Evolutionary conservation across 192 early-diverging fungal species (phyloP), one percentile per base, ranked within the genome.

Genomic region (Backusella psychrophila): DNA sequence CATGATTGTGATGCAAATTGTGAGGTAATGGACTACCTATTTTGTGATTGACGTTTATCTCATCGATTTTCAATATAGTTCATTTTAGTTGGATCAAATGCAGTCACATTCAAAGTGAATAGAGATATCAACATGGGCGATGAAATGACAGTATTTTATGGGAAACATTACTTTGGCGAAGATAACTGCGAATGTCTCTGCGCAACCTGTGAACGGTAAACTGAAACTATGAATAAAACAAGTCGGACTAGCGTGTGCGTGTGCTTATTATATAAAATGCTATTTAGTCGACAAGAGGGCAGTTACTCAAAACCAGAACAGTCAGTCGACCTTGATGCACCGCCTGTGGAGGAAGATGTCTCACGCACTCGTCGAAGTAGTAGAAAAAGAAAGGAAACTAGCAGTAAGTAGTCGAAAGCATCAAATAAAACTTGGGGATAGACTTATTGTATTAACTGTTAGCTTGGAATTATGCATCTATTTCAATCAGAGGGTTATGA

Each of bases 1-100:
- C 89, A 91, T 74, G 89, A 91, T 41, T 91, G 89, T 73, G 79
- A 88, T 53, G 79, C 89, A 5, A 91, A 91, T 53, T 78, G 79
- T 44, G 77, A 81, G 74, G 84, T 85, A 81, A 35, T 36, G 21
- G 66, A 9, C 31, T 19, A 6, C 33, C 33, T 33, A 29, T 33
- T 33, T 2, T 33, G 1, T 33, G 31, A 33, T 33, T 33, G 31
- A 33, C 31, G 31, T 33, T 33, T 33, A 33, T 33, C 31, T 33
- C 1, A 53, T 39, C 1, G 1, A 39, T 39, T 11, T 39, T 6
- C 6, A 12, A 39, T 2, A 6, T 78, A 78, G 69, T 87, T 85
- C 73, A 85, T 90, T 79, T 68, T 82, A 19, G 52, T 75, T 26
- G 86, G 86, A 35, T 75, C 81, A 52, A 84, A 85, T 70, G 78